Evolutionary conservation across 2,329 filamentous ascomycete species (phyloP).

Genomic region (Exophiala aquamarina): DNA sequence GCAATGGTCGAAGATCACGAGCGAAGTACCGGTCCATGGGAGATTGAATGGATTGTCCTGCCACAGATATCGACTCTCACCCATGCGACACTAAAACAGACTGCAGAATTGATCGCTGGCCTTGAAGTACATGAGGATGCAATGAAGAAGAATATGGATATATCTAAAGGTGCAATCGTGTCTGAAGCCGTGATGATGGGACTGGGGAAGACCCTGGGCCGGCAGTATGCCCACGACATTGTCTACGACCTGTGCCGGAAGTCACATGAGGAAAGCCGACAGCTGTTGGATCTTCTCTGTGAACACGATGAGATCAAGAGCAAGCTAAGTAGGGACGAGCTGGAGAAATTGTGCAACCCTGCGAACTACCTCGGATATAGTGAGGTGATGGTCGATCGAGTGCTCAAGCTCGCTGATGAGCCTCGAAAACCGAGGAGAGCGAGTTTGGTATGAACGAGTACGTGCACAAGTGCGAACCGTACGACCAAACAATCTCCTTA

Average conservation of each 20-base stretch:
- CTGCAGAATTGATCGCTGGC: constrained; percentile 53
- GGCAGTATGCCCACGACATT: constrained; percentile 57
- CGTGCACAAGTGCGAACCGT: no score
- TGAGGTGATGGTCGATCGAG: constrained; percentile 36
- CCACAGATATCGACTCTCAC: constrained; percentile 56
- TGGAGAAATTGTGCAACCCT: constrained; percentile 58
- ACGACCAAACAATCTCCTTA: no score
- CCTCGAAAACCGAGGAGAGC: constrained; percentile 4
- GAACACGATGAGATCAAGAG: constrained; percentile 43
- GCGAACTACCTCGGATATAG: constrained; percentile 45
- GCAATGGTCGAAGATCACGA: constrained; percentile 61
- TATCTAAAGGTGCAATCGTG: constrained; percentile 56
- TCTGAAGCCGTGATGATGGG: constrained; percentile 62
- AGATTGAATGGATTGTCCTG: constrained; percentile 59
- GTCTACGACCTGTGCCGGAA: constrained; percentile 56
- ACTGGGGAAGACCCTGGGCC: constrained; percentile 50
- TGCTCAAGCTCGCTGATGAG: constrained; percentile 25
- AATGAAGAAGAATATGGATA: constrained; percentile 54
- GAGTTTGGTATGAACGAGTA: constrained; percentile 17
- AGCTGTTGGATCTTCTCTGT: constrained; percentile 48
- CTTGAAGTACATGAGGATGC: constrained; percentile 51
- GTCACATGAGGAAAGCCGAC: constrained; percentile 44
- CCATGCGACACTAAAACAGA: constrained; percentile 54
- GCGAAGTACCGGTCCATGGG: constrained; percentile 59
- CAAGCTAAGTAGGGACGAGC: constrained; percentile 46